Evolutionary conservation across 306 rosid species (phyloP).

Genomic region (Argentina anserina): DNA sequence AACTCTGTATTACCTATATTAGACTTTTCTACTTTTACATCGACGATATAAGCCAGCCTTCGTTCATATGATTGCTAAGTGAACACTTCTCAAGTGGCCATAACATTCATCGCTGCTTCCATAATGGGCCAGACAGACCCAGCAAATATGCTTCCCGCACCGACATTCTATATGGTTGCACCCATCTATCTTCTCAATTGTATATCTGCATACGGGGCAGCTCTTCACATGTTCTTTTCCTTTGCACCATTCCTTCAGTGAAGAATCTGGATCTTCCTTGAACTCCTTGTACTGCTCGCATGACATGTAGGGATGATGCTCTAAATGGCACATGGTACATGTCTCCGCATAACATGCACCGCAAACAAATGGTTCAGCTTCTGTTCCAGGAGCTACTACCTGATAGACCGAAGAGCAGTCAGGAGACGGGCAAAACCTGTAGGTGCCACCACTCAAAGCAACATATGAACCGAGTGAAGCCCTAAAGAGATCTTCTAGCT

Average conservation of each 20-base stretch:
- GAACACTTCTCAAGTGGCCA: slow-evolving; percentile 61
- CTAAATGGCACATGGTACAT: slow-evolving; percentile 80
- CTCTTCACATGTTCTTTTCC: slow-evolving; percentile 75
- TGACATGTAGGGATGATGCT: slow-evolving; percentile 72
- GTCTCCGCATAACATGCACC: slow-evolving; percentile 87
- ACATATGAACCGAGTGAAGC: slow-evolving; percentile 84
- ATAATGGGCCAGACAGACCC: slow-evolving; percentile 73
- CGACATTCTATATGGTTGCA: slow-evolving; percentile 87
- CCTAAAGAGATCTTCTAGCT: slow-evolving; percentile 84
- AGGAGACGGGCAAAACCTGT: slow-evolving; percentile 86
- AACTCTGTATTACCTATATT: neutral
- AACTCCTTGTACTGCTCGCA: slow-evolving; percentile 67
- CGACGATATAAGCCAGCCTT: slow-evolving; percentile 2
- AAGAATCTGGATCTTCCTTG: slow-evolving; percentile 86
- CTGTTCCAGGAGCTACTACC: slow-evolving; percentile 45
- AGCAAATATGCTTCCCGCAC: slow-evolving; percentile 90
- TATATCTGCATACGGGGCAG: slow-evolving; percentile 59
- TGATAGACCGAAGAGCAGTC: slow-evolving; percentile 84
- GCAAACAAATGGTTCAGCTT: slow-evolving; percentile 63
- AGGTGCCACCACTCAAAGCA: slow-evolving; percentile 47
- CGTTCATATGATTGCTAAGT: slow-evolving; percentile 46
- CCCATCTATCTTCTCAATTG: slow-evolving; percentile 82
- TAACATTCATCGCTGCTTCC: slow-evolving; percentile 65
- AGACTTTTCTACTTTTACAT: neutral
- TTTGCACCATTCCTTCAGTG: slow-evolving; percentile 72